Conservation (phyloP, 2,329 filamentous ascomycete genomes). For the Ceratocystis albifundus region DNA sequence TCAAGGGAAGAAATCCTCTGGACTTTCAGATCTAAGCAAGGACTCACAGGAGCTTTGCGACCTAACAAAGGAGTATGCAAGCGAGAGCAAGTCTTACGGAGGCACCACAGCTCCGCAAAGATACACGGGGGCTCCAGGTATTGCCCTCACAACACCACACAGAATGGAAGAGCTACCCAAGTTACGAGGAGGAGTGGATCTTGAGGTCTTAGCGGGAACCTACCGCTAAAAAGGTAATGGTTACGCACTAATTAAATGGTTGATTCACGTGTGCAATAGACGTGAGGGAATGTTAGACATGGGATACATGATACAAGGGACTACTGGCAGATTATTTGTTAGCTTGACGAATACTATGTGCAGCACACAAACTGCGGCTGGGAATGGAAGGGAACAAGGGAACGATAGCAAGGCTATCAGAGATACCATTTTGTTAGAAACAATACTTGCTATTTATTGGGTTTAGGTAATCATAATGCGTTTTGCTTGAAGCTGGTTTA, state of each 20-base stretch:
- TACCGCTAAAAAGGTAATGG: conserved; percentile 10
- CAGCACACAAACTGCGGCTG: not conserved
- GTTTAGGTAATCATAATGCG: not conserved
- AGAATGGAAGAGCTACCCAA: not conserved
- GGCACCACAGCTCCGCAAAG: not conserved
- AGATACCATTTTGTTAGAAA: not conserved
- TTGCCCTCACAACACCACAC: not conserved
- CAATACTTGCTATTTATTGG: not conserved
- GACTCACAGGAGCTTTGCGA: conserved; percentile 1
- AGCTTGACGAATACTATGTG: not conserved
- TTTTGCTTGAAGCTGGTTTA: not conserved
- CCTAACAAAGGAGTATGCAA: not conserved
- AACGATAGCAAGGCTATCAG: not conserved
- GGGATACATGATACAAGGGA: not conserved
- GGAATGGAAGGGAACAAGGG: not conserved
- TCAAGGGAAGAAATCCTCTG: not conserved
- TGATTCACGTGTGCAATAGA: not conserved
- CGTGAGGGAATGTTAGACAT: not conserved
- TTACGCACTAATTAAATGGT: not conserved
- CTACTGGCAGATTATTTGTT: too few relatives aligned
- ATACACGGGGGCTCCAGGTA: not conserved
- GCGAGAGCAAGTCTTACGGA: not conserved
- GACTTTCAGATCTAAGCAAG: not conserved
- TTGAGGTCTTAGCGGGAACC: conserved; percentile 14
- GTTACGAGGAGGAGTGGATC: conserved; percentile 15